These are phyloP conservation scores for Pseudognaphalium luteoalbum DNA, from an alignment of 129 eudicot genomes.

Conservation along the genomic window DNA sequence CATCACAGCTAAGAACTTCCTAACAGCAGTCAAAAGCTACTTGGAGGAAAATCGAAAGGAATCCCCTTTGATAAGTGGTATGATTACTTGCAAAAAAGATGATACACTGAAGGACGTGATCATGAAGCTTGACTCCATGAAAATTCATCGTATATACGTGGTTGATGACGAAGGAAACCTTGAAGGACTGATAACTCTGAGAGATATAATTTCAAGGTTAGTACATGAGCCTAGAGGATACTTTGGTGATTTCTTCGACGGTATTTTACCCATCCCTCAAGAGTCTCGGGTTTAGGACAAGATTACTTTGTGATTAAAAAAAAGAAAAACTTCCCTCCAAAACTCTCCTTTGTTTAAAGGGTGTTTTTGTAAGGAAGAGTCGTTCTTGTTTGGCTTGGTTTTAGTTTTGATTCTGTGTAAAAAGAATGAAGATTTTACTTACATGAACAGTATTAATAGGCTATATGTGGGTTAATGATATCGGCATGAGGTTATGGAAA, in stretches of 20 bases:
- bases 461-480: background rate
- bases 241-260: slow-evolving; percentile 95
- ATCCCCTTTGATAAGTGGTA: slow-evolving; percentile 50
- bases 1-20: slow-evolving; percentile 83
- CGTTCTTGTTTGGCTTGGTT: background rate
- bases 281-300: slow-evolving; percentile 62
- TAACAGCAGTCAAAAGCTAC: slow-evolving; percentile 70
- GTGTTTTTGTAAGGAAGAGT: slow-evolving; percentile 10
- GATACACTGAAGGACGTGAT: slow-evolving; percentile 75
- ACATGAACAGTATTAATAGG: background rate
- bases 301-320: background rate
- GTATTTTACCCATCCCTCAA: slow-evolving; percentile 81
- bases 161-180: slow-evolving; percentile 67
- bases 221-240: slow-evolving; percentile 95
- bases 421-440: background rate
- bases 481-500: background rate
- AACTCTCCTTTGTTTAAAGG: slow-evolving; percentile 14
- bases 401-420: background rate
- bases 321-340: background rate
- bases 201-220: slow-evolving; percentile 90
- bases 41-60: slow-evolving; percentile 47
- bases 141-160: slow-evolving; percentile 82
- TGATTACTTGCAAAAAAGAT: slow-evolving; percentile 72
- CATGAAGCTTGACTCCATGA: slow-evolving; percentile 67
- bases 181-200: slow-evolving; percentile 82